These are phyloP conservation scores for Fraxinus excelsior DNA, from an alignment of 257 asterid species.

Conservation along the genomic window DNA sequence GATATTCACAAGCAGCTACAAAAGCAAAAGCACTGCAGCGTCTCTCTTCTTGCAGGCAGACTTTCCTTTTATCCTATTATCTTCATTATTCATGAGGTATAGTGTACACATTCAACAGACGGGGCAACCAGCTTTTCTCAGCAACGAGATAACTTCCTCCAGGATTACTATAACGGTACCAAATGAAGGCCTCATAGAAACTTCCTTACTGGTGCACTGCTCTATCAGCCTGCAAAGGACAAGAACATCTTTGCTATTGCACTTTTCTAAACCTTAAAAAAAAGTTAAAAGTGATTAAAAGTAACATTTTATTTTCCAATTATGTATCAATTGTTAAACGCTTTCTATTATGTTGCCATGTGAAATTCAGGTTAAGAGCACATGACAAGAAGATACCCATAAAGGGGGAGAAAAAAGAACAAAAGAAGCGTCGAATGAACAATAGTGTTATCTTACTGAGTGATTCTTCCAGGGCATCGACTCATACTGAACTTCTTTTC, in stretches of 20 bases:
- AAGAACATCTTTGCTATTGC: constrained; percentile 40
- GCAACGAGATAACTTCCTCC: constrained; percentile 50
- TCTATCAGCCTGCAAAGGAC: constrained; percentile 45
- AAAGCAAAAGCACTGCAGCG: background rate
- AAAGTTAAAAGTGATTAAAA: background rate
- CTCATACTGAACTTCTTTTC: constrained; percentile 50
- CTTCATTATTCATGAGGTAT: background rate
- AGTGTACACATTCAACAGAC: constrained; percentile 26
- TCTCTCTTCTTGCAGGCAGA: background rate
- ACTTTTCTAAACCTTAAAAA: constrained; percentile 48
- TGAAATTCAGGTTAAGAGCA: background rate
- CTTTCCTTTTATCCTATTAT: background rate
- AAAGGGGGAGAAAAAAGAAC: background rate
- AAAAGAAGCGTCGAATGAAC: background rate
- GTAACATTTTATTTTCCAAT: background rate
- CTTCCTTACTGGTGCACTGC: constrained; percentile 46
- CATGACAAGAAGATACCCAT: background rate
- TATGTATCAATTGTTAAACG: background rate
- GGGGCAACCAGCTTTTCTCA: constrained; percentile 49
- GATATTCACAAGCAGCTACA: background rate
- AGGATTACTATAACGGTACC: constrained; percentile 40
- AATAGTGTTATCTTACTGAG: constrained; percentile 41
- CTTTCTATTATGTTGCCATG: background rate
- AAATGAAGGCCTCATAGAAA: constrained; percentile 40
- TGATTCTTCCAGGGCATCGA: constrained; percentile 51